These are phyloP conservation scores for Lentinus tigrinus DNA, from an alignment of 768 basidiomycete species.

Conservation along the genomic window DNA sequence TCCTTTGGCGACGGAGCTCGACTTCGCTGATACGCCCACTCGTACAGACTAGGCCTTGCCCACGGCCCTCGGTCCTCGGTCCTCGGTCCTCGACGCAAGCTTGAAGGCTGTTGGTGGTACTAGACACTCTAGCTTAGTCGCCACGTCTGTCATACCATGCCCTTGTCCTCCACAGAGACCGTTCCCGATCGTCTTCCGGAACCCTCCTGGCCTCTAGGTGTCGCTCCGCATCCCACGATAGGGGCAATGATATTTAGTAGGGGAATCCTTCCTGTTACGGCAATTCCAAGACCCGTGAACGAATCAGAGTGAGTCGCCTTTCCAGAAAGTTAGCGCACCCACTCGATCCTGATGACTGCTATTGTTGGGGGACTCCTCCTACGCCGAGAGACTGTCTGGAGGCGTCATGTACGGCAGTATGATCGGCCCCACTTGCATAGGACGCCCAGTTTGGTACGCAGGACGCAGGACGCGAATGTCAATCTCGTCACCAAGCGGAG, in stretches of 20 bases:
- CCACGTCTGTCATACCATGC: neutral
- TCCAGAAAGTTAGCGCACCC: neutral
- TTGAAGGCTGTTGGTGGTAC: too few relatives aligned
- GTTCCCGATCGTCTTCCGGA: neutral
- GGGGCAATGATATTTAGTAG: neutral
- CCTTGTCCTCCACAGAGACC: neutral
- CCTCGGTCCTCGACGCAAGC: too few relatives aligned
- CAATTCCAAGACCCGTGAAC: neutral
- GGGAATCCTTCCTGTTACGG: neutral
- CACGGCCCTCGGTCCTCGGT: neutral
- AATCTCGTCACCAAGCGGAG: too few relatives aligned
- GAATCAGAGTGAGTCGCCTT: neutral
- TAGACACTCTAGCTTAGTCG: too few relatives aligned
- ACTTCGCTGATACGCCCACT: neutral
- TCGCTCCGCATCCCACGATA: neutral
- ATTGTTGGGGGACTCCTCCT: neutral
- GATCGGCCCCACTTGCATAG: neutral
- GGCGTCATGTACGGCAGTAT: neutral
- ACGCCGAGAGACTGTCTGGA: neutral
- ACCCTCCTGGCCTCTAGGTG: neutral
- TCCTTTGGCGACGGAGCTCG: slow-evolving; percentile 7
- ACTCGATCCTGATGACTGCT: neutral
- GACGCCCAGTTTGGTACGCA: neutral
- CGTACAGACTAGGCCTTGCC: neutral
- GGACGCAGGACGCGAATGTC: too few relatives aligned